phyloP scores from a whole-genome alignment of 2,329 filamentous ascomycete genomes.

The Pseudogymnoascus sp. region DNA sequence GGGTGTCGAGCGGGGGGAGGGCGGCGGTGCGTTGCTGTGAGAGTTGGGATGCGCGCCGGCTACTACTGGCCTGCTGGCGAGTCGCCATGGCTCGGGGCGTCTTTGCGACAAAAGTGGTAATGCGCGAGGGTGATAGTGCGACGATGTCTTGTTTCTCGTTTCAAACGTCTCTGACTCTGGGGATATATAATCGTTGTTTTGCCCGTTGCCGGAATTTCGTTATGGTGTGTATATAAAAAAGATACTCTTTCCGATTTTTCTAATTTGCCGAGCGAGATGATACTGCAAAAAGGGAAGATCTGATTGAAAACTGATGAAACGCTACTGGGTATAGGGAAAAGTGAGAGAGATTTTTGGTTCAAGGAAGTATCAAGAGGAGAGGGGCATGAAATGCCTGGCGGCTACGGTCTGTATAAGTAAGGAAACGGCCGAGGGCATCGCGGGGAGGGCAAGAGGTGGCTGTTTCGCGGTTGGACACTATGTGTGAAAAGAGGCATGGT shows the following conservation, averaged over 20 bases:
- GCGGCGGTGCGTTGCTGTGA: background rate
- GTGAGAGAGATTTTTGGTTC: background rate
- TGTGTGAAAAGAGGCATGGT: background rate
- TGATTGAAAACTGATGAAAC: background rate
- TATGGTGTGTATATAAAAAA: background rate
- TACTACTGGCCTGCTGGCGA: background rate
- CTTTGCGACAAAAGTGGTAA: background rate
- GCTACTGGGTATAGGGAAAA: background rate
- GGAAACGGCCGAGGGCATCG: background rate
- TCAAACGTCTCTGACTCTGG: background rate
- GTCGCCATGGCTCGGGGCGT: background rate
- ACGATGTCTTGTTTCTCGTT: constrained; percentile 1
- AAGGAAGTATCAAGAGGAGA: background rate
- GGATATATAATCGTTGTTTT: background rate
- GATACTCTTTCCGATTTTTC: background rate
- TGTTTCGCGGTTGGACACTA: background rate
- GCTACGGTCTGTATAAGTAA: background rate
- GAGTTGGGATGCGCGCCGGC: background rate
- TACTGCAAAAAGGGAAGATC: background rate
- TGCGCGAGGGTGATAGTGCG: background rate
- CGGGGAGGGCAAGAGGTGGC: background rate
- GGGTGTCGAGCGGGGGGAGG: constrained; percentile 26
- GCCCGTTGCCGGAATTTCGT: background rate
- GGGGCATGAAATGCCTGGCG: background rate
- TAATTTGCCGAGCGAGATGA: background rate